Conservation (phyloP, 2,329 filamentous ascomycete genomes). For the Xylaria sp. region DNA sequence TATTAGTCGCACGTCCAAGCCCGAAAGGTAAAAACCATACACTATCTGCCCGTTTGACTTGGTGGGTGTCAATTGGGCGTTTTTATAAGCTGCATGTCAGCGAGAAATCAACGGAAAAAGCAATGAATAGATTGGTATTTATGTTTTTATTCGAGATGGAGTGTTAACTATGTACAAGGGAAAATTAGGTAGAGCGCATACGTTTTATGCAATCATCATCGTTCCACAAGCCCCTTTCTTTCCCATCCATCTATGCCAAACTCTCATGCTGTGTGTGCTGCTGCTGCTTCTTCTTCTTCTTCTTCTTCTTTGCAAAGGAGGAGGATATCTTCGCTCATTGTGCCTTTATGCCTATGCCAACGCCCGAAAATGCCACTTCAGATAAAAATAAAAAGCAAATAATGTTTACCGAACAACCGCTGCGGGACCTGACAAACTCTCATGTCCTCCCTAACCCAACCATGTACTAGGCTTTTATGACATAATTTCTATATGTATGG, state of each 20-base stretch:
- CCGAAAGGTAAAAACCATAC: background rate
- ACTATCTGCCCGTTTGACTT: background rate
- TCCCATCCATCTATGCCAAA: slow-evolving; percentile 5
- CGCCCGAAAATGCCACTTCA: slow-evolving; percentile 35
- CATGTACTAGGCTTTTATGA: slow-evolving; percentile 23
- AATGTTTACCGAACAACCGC: background rate
- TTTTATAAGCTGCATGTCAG: background rate
- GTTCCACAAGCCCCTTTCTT: background rate
- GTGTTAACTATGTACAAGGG: background rate
- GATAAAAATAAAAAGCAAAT: background rate
- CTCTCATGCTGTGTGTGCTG: slow-evolving; percentile 12
- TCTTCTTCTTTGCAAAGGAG: slow-evolving; percentile 9
- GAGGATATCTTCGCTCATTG: slow-evolving; percentile 34
- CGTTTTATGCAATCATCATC: slow-evolving; percentile 3
- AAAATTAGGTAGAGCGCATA: background rate
- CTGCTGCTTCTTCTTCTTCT: background rate
- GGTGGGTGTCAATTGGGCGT: background rate
- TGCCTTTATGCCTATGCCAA: slow-evolving; percentile 28
- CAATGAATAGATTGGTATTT: background rate
- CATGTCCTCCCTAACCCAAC: background rate
- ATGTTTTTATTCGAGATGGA: background rate
- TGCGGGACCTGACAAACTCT: background rate
- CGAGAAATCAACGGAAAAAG: background rate
- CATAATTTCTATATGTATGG: background rate
- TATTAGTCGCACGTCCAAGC: background rate